phyloP scores from a whole-genome alignment of 2,329 filamentous ascomycete species.

The Pseudomassariella vexata region DNA sequence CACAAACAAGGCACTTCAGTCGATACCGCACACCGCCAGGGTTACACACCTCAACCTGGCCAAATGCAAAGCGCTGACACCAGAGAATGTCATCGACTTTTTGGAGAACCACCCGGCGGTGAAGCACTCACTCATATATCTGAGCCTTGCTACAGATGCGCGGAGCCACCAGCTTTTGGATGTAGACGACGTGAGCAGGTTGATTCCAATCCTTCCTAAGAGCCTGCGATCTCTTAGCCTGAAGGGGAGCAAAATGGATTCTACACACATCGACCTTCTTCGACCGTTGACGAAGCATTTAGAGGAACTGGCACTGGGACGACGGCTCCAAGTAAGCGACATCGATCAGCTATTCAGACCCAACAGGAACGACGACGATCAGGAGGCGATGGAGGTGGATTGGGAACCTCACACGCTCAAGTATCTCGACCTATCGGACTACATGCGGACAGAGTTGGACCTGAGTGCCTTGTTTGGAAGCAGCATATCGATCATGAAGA shows the following conservation, averaged over 20 bases:
- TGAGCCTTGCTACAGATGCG: conserved; percentile 69
- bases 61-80: conserved; percentile 66
- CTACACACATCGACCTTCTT: conserved; percentile 58
- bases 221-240: conserved; percentile 70
- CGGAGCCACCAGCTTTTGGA: conserved; percentile 67
- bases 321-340: conserved; percentile 59
- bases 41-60: conserved; percentile 75
- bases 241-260: conserved; percentile 66
- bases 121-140: conserved; percentile 56
- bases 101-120: conserved; percentile 66
- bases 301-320: conserved; percentile 70
- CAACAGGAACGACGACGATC: conserved; percentile 28
- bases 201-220: conserved; percentile 60
- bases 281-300: conserved; percentile 63
- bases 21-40: conserved; percentile 64
- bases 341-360: conserved; percentile 60
- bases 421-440: conserved; percentile 73
- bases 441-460: conserved; percentile 55
- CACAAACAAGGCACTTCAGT: conserved; percentile 63
- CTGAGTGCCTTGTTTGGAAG: conserved; percentile 48
- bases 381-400: conserved; percentile 23
- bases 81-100: conserved; percentile 63
- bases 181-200: conserved; percentile 55
- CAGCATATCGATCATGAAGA: conserved; percentile 50
- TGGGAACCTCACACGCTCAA: conserved; percentile 58